A percentile compares a stretch with the other conserved stretches of the same genome.
These are phyloP conservation scores for Alternaria solani DNA, from an alignment of 2,329 filamentous ascomycete genomes.

Conservation along the genomic window DNA sequence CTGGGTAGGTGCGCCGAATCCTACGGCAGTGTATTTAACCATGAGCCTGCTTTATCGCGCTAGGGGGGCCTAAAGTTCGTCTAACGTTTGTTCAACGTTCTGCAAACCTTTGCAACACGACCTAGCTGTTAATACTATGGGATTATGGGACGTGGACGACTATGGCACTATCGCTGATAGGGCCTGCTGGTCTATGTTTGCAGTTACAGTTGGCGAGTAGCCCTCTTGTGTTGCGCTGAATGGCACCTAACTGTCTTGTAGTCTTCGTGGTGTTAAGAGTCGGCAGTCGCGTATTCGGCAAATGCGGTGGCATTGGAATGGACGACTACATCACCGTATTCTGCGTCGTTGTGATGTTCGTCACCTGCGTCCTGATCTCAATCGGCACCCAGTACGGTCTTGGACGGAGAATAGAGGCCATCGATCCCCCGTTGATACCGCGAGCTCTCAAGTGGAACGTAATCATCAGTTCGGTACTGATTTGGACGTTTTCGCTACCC, in stretches of 20 bases:
- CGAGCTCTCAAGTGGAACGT: slow-evolving; percentile 10
- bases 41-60: not conserved
- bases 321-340: slow-evolving; percentile 3
- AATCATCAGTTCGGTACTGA: slow-evolving; percentile 9
- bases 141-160: slow-evolving; percentile 3
- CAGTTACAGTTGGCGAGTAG: slow-evolving; percentile 3
- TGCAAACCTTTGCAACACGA: not conserved
- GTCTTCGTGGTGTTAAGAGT: not conserved
- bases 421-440: slow-evolving; percentile 1
- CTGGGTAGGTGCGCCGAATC: not conserved
- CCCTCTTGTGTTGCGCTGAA: not conserved
- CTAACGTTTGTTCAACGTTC: not conserved
- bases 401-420: slow-evolving; percentile 1
- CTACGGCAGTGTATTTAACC: not conserved
- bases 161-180: not conserved
- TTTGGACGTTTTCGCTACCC: slow-evolving; percentile 10
- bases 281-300: not conserved
- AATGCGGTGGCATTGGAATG: slow-evolving; percentile 1
- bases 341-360: slow-evolving; percentile 1
- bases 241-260: not conserved
- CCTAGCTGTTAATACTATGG: not conserved
- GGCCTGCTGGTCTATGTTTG: slow-evolving; percentile 1
- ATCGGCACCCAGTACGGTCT: slow-evolving; percentile 11
- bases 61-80: not conserved
- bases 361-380: slow-evolving; percentile 5